Evolutionary conservation across 441 rosid genomes (phyloP), one percentile per base, ranked within the genome.

Genomic region (Flueggea neowawraea): DNA sequence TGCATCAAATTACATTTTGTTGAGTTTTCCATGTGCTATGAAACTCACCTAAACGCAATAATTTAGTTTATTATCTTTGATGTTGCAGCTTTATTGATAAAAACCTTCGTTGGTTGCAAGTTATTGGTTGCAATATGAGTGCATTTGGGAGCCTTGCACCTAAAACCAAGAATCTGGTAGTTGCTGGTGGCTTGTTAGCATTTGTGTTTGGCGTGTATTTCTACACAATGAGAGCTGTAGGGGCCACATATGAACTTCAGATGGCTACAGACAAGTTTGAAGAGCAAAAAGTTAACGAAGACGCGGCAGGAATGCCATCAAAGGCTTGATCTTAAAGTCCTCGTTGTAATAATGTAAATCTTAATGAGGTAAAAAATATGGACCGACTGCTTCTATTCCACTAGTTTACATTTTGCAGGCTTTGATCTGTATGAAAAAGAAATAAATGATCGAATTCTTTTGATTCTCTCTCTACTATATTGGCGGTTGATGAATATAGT

Each of bases 161-260:
- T 0, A 89, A 76, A 78, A 70, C 84, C 22, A 94, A 89, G 89
- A 94, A 94, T 73, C 36, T 74, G 62, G 75, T 83, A 1, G 94
- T 94, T 39, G 96, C 89, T 0, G 94, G 99, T 0, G 89, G 94
- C 53, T 73, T 95, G 77, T 69, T 88, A 0, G 78, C 78, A 0
- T 95, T 91, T 59, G 97, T 89, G 0, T 80, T 82, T 51, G 96
- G 97, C n/a, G 96, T 89, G 4, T 94, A 94, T 54, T 81, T 86
- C 81, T 94, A 94, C 83, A 91, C 96, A 28, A 91, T 94, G 96
- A 87, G 84, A 61, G 97, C 97, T 55, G 96, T 94, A 57, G 96
- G 95, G 47, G 91, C 93, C 47, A 74, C 95, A 0, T 95, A 94
- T 59, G 96, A 90, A 68, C 96, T 94, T 65, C 97, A 89, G 76